phyloP scores from a whole-genome alignment of 2,329 filamentous ascomycete species.

The Neonectria faginata region DNA sequence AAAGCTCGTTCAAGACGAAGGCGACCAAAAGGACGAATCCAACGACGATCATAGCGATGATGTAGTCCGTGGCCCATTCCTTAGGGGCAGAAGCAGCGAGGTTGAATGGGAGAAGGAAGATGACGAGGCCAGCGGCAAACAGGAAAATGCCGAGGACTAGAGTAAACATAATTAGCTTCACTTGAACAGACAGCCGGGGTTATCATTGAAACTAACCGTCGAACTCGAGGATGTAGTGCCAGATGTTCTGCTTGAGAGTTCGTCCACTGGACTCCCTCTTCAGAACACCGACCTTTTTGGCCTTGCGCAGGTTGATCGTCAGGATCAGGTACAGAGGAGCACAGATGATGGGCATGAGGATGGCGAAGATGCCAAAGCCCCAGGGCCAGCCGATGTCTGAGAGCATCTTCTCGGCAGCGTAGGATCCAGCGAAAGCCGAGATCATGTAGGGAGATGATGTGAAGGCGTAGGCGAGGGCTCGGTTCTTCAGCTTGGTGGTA shows the following conservation, averaged over 20 bases:
- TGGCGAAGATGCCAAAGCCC: conserved; percentile 69
- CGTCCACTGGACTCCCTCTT: conserved; percentile 54
- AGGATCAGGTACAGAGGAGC: conserved; percentile 68
- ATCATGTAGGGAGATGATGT: conserved; percentile 58
- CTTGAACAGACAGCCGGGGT: conserved; percentile 34
- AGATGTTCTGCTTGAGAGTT: conserved; percentile 56
- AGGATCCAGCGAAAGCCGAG: conserved; percentile 50
- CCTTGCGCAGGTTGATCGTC: conserved; percentile 65
- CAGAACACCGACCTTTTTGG: conserved; percentile 60
- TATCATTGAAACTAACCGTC: conserved; percentile 10
- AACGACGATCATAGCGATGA: conserved; percentile 66
- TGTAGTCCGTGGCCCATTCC: conserved; percentile 60
- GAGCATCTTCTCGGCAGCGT: conserved; percentile 26
- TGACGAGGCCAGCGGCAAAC: conserved; percentile 60
- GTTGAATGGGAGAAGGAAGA: conserved; percentile 70
- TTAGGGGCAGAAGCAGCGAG: conserved; percentile 53
- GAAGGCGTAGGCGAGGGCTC: conserved; percentile 52
- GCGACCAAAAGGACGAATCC: conserved; percentile 61
- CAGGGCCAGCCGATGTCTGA: conserved; percentile 26
- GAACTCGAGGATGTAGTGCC: conserved; percentile 19
- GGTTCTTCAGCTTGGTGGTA: conserved; percentile 56
- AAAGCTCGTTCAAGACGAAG: conserved; percentile 69
- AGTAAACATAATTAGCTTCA: conserved; percentile 53
- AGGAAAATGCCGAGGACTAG: conserved; percentile 61
- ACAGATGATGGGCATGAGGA: conserved; percentile 69